A percentile compares a stretch with the other conserved stretches of the same genome.
Evolutionary conservation across 257 asterid genomes (phyloP).

Genomic region (Solanum appendiculatum): DNA sequence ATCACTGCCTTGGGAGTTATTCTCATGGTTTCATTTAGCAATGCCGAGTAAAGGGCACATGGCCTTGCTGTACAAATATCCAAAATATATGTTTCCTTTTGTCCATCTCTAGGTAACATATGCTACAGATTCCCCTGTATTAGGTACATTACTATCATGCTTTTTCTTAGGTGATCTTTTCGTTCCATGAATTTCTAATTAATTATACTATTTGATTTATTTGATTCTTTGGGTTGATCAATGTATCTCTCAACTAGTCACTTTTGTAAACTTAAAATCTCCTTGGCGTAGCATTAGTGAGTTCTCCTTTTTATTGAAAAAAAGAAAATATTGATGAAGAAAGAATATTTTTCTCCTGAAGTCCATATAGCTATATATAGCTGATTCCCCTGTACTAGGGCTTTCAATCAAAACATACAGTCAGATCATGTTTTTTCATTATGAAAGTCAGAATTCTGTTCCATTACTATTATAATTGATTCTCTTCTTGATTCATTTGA

Average conservation of each 20-base stretch:
- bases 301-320: not conserved
- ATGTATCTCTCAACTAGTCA: not conserved
- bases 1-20: not conserved
- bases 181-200: not conserved
- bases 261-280: not conserved
- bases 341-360: not conserved
- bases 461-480: not conserved
- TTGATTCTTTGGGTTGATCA: not conserved
- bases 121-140: not conserved
- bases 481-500: not conserved
- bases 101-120: not conserved
- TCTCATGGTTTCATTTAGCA: not conserved
- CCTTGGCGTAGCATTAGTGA: not conserved
- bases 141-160: not conserved
- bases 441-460: not conserved
- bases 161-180: not conserved
- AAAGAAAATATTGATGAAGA: not conserved
- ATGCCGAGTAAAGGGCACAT: not conserved
- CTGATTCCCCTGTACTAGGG: not conserved
- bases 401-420: not conserved
- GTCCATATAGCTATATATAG: not conserved
- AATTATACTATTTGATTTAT: not conserved
- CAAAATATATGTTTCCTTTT: not conserved
- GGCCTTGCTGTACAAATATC: not conserved
- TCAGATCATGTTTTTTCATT: not conserved